Conservation (phyloP, 1,139 yeast species). For the Geotrichum histeridarum region DNA sequence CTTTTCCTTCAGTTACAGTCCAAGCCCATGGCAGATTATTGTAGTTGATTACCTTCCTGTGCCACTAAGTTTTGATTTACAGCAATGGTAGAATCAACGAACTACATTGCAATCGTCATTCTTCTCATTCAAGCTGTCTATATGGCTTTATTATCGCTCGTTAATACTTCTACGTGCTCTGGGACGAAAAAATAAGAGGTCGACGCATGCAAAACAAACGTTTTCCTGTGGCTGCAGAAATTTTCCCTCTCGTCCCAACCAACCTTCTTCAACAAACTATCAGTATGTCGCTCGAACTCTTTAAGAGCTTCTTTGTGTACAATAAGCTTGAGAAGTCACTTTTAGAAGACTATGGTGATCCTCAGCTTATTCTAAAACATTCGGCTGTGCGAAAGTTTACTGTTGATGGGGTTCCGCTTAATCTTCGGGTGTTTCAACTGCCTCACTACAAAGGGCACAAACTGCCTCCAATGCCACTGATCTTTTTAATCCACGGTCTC, state of each 20-base stretch:
- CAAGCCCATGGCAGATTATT: too few species aligned
- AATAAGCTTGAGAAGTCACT: conserved; percentile 28
- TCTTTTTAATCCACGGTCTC: conserved; percentile 64
- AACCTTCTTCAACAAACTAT: neutral
- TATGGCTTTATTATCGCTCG: too few species aligned
- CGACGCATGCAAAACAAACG: neutral
- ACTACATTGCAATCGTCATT: neutral
- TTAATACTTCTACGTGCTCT: too few species aligned
- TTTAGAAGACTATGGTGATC: conserved; percentile 24
- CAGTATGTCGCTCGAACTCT: conserved; percentile 17
- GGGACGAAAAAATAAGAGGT: neutral
- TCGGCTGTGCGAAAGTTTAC: conserved; percentile 15
- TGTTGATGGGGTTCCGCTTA: conserved; percentile 17
- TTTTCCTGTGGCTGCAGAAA: neutral
- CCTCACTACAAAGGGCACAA: conserved; percentile 34
- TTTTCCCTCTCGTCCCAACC: neutral
- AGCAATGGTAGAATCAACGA: too few species aligned
- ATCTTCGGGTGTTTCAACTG: conserved; percentile 30
- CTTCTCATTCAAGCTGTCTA: neutral
- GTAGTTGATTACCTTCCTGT: too few species aligned
- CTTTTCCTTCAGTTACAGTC: too few species aligned
- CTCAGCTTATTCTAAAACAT: conserved; percentile 20
- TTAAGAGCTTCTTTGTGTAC: conserved; percentile 28
- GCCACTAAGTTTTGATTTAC: too few species aligned
- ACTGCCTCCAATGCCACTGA: conserved; percentile 46